Conservation (phyloP, 768 basidiomycete genomes). For the Dacryopinax primogenitus region DNA sequence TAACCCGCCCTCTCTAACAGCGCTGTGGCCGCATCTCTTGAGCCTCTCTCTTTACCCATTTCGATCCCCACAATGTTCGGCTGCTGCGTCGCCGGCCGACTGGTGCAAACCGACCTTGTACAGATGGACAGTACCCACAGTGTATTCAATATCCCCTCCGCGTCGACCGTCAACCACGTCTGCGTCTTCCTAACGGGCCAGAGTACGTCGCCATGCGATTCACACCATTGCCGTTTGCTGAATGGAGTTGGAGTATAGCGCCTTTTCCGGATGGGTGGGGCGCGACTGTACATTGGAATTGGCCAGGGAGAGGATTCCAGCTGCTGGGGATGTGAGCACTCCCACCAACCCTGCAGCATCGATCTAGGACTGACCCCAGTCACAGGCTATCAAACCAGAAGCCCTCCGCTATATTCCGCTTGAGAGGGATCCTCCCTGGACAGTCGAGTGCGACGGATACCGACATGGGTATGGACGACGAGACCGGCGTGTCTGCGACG, state of each 20-base stretch:
- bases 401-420: constrained; percentile 77
- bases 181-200: constrained; percentile 75
- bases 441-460: constrained; percentile 23
- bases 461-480: constrained; percentile 25
- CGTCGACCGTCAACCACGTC: constrained; percentile 67
- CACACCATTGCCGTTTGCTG: constrained; percentile 8
- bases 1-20: background rate
- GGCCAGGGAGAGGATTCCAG: constrained; percentile 80
- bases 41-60: background rate
- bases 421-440: constrained; percentile 49
- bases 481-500: constrained; percentile 23
- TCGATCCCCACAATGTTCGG: constrained; percentile 21
- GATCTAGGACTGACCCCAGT: background rate
- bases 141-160: constrained; percentile 57
- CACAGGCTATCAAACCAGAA: constrained; percentile 77
- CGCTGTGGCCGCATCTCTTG: background rate
- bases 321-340: constrained; percentile 62
- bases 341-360: background rate
- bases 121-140: constrained; percentile 78
- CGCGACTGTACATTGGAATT: constrained; percentile 71
- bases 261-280: constrained; percentile 76
- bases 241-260: constrained; percentile 30
- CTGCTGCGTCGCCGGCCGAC: constrained; percentile 20
- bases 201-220: constrained; percentile 33
- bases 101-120: constrained; percentile 56